Evolutionary conservation across 2,329 filamentous ascomycete species (phyloP).

Genomic region (Acrocalymma vagum): DNA sequence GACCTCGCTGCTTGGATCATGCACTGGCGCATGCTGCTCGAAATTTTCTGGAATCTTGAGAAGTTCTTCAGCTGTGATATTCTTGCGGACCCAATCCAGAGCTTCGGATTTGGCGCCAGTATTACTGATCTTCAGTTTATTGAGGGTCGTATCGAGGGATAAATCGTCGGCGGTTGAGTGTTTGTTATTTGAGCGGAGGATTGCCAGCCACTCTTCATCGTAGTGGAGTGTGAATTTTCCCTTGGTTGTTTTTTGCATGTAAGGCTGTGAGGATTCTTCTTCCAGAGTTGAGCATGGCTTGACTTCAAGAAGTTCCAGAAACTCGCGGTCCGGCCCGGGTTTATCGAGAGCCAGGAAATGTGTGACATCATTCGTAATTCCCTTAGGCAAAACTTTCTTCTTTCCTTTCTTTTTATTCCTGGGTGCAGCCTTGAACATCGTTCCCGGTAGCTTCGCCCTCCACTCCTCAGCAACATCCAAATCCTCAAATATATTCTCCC

Average conservation of each 20-base stretch:
- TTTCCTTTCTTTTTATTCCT: constrained; percentile 2
- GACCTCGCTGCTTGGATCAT: constrained; percentile 5
- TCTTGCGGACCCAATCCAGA: constrained; percentile 6
- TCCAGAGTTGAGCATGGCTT: not conserved
- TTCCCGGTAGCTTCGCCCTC: constrained; percentile 4
- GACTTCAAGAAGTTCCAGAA: constrained; percentile 11
- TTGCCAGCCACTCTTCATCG: constrained; percentile 11
- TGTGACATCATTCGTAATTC: constrained; percentile 11
- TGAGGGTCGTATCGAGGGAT: too few relatives aligned
- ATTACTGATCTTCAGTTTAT: too few relatives aligned
- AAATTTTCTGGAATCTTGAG: constrained; percentile 10
- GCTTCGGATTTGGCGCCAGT: too few relatives aligned
- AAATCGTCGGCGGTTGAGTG: too few relatives aligned
- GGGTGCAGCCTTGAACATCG: constrained; percentile 7
- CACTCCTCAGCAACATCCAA: constrained; percentile 5
- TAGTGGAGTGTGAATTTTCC: too few relatives aligned
- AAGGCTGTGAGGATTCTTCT: constrained; percentile 6
- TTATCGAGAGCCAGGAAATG: constrained; percentile 11
- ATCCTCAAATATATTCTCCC: constrained; percentile 6
- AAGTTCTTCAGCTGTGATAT: constrained; percentile 10
- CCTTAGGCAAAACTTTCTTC: constrained; percentile 4
- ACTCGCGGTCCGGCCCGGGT: constrained; percentile 9
- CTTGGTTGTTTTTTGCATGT: constrained; percentile 10
- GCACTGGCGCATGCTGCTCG: constrained; percentile 5
- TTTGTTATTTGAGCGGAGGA: constrained; percentile 11